phyloP scores from a whole-genome alignment of 2,329 filamentous ascomycete species.

The Fusarium mundagurra region DNA sequence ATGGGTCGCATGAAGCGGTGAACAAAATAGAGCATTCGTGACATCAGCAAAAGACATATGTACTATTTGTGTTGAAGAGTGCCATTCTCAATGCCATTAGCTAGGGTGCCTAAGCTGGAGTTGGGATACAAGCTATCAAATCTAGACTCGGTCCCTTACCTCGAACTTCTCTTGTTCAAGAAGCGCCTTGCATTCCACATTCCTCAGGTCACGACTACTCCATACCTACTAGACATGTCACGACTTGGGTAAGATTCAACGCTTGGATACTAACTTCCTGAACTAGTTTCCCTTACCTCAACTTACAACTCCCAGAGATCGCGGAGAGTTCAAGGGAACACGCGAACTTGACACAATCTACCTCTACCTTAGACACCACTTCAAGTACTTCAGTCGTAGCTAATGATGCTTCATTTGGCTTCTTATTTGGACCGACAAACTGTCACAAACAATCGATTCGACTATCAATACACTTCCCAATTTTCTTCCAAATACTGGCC shows the following conservation, averaged over 20 bases:
- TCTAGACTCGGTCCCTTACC: neutral
- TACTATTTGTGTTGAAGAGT: neutral
- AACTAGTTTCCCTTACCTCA: neutral
- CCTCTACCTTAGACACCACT: neutral
- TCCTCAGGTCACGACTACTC: slow-evolving; percentile 14
- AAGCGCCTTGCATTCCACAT: slow-evolving; percentile 16
- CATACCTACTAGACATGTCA: neutral
- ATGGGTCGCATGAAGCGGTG: slow-evolving; percentile 12
- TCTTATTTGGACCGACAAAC: slow-evolving; percentile 13
- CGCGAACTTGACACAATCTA: neutral
- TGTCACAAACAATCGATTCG: slow-evolving; percentile 16
- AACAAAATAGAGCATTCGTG: neutral
- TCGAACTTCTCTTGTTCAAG: neutral
- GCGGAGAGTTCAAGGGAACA: neutral
- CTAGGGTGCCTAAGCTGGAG: neutral
- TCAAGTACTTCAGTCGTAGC: neutral
- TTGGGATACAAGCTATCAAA: neutral
- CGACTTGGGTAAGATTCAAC: neutral
- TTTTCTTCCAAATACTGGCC: slow-evolving; percentile 5
- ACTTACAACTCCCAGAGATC: neutral
- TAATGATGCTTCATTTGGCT: slow-evolving; percentile 20
- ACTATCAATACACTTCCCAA: slow-evolving; percentile 30
- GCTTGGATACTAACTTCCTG: neutral
- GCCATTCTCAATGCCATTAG: neutral
- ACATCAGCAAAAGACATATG: neutral